These are phyloP conservation scores for Globisporangium splendens DNA, from an alignment of 352 stramenopile genomes.

Conservation along the genomic window DNA sequence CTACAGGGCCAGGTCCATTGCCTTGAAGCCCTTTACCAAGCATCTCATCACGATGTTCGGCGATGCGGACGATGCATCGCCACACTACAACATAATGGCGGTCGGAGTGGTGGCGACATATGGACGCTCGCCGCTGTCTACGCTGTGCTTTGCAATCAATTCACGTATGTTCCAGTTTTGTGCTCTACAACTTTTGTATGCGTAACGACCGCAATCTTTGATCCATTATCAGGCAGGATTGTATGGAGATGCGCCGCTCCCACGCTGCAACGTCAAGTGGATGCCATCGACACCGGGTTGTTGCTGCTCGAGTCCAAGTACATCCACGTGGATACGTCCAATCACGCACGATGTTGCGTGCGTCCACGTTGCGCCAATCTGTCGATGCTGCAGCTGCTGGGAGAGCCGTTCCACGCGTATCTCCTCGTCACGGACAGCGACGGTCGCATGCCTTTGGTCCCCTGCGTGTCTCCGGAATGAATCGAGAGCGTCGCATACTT, in stretches of 20 bases:
- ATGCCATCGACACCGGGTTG: conserved; percentile 22
- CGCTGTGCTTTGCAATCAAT: conserved; percentile 57
- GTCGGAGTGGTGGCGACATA: conserved; percentile 63
- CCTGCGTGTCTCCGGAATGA: conserved; percentile 61
- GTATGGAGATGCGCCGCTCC: conserved; percentile 24
- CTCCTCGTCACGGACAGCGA: conserved; percentile 48
- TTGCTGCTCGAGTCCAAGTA: conserved; percentile 39
- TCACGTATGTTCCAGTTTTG: conserved; percentile 38
- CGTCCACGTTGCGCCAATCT: conserved; percentile 41
- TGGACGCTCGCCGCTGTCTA: conserved; percentile 67
- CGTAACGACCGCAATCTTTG: conserved; percentile 6
- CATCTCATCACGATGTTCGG: background rate
- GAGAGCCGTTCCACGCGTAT: conserved; percentile 40
- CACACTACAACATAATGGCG: conserved; percentile 14
- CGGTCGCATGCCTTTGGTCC: conserved; percentile 53
- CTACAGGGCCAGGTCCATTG: conserved; percentile 50
- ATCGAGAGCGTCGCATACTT: conserved; percentile 48
- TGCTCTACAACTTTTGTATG: conserved; percentile 23
- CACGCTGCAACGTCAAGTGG: conserved; percentile 50
- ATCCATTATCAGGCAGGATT: conserved; percentile 1
- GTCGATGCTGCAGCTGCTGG: conserved; percentile 29
- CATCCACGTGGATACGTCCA: conserved; percentile 40
- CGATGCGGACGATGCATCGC: conserved; percentile 1
- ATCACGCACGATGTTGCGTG: conserved; percentile 32
- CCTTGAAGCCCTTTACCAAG: conserved; percentile 29